Evolutionary conservation across 257 asterid genomes (phyloP), one percentile per base, ranked within the genome.

Genomic region (Fraxinus anomala): DNA sequence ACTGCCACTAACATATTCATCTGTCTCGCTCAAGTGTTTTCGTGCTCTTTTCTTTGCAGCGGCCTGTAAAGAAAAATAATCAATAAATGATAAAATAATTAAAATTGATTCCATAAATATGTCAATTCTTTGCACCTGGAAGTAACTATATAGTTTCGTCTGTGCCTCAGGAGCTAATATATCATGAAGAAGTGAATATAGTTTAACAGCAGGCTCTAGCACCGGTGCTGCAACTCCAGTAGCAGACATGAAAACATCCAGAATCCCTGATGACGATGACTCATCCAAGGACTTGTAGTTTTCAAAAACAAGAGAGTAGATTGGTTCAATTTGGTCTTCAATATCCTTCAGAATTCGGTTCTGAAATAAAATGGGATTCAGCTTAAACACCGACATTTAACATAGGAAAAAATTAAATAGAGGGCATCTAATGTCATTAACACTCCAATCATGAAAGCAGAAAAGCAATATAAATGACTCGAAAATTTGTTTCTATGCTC

Each of bases 31-130:
- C 79, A 87, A 85, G 77, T 87, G 85, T 39, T 89, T 79, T 75
- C 91, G 85, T 66, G 89, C 83, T 80, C 91, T 81, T 83, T 81
- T 87, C 69, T 87, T 87, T 6, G 91, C 86, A 77, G 89, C 91
- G 21, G 85, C 91, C 91, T 87, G 84, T 23, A 31, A 23, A 63
- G 69, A n/a, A 63, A 63, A 68, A 61, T 37, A 51, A 17, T 47
- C 31, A 66, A 69, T 13, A 42, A 69, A 23, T 34, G 73, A 70
- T 65, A 44, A 70, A 24, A 39, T 23, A 51, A 28, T 69, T n/a
- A 21, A 61, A 9, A 49, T 10, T 67, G 21, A 54, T 36, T 77
- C 40, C 39, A 82, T 70, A 21, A 70, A 30, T 56, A 39, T 73
- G 72, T 36, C 59, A 59, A 26, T 44, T 40, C 78, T 23, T 24